Base-by-base conservation (phyloP, 176 grass and related monocot species). In the Phoenix roebelenii region DNA sequence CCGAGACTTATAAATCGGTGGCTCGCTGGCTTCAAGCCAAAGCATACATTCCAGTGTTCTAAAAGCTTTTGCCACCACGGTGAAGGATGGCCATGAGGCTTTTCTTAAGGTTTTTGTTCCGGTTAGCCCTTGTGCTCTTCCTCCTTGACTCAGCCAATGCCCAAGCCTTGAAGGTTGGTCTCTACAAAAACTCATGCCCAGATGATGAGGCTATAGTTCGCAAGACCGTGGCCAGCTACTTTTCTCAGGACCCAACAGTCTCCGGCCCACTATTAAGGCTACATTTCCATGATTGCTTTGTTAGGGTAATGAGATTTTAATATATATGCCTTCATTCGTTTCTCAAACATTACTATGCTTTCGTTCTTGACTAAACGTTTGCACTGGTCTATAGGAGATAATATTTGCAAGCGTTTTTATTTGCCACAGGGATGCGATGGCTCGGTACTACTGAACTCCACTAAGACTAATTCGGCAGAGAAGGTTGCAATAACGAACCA, bases 381-480 rank as follows among this genome's bases (percentile, higher is more conserved):
- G 5, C 23, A 22, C 14, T 58, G 5, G 20, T 0, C 20, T 20
- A 20, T 20, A 20, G 20, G 20, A 35, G 32, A 35, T 35, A 7
- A 35, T 10, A 7, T 51, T 58, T 57, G 29, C 23, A 53, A 4
- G 35, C 53, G 51, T 20, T 22, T 22, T 44, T 73, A 17, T 48
- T 25, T 10, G 52, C 7, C 14, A 25, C 69, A 83, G 74, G 80
- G 80, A 4, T 83, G 74, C 58, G 80, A 83, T 2, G 80, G 58
- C 15, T 83, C 80, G 0, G 74, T 83, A 16, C 80, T 83, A 22
- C 7, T 83, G 73, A 83, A 83, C 74, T 83, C 80, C 15, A 83
- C 80, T 53, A 29, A 55, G 22, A 62, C 4, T 3, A 73, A 73
- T 54, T 58, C 15, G 28, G 74, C 80, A 18, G 74, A 83, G 69